phyloP scores from a whole-genome alignment of 352 stramenopile genomes.

The Phytopythium chamaehyphon region DNA sequence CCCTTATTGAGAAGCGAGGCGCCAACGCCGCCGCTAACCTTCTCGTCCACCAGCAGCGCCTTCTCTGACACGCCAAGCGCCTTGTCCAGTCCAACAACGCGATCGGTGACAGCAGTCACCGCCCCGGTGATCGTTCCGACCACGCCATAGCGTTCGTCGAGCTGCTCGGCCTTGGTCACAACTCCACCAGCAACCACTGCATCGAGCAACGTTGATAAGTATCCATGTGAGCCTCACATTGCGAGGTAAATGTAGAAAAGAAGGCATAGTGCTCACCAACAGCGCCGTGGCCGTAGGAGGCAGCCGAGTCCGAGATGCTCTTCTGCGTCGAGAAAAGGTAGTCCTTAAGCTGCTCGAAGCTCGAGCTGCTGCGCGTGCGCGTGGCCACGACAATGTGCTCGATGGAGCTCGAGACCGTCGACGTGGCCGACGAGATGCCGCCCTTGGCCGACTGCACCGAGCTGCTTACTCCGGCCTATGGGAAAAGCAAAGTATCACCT shows the following conservation, averaged over 20 bases:
- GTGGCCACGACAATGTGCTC: constrained; percentile 62
- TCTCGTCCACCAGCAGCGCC: constrained; percentile 61
- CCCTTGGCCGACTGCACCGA: constrained; percentile 41
- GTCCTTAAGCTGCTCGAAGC: constrained; percentile 56
- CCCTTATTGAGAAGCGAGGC: constrained; percentile 47
- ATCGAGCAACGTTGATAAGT: background rate
- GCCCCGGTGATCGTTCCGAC: constrained; percentile 43
- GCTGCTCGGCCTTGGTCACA: constrained; percentile 51
- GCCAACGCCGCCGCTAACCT: constrained; percentile 66
- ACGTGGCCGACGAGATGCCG: constrained; percentile 28
- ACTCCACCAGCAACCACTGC: constrained; percentile 42
- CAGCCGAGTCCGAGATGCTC: constrained; percentile 21
- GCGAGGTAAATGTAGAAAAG: background rate
- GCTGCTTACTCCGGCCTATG: constrained; percentile 20
- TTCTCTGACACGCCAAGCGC: constrained; percentile 63
- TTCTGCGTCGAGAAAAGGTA: constrained; percentile 46
- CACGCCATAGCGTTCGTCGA: constrained; percentile 57
- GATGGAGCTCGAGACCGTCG: constrained; percentile 57
- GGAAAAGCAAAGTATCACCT: no score
- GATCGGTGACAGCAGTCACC: constrained; percentile 43
- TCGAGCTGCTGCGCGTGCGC: constrained; percentile 44
- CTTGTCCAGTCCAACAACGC: constrained; percentile 51
- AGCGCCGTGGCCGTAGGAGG: constrained; percentile 31
- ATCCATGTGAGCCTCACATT: background rate
- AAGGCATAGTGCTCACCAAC: constrained; percentile 14